Evolutionary conservation across 768 basidiomycete genomes (phyloP).

Genomic region (Boletus edulis): DNA sequence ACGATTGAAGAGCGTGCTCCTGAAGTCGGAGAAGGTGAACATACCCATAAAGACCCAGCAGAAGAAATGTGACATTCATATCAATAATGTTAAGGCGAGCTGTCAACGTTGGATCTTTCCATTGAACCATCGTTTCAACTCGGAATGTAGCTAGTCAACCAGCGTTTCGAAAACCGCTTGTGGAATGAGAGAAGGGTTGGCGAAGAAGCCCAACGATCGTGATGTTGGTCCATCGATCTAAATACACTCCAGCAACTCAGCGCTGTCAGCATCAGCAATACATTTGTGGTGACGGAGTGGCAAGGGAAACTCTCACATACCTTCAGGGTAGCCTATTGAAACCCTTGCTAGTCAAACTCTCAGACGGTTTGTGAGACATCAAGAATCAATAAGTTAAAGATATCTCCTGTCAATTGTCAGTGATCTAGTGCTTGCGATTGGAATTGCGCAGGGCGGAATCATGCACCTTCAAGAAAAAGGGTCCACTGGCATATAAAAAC

Average conservation of each 20-base stretch:
- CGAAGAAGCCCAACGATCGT: background rate
- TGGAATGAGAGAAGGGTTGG: background rate
- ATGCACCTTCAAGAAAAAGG: background rate
- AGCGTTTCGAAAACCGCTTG: background rate
- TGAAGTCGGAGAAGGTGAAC: background rate
- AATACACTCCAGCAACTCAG: background rate
- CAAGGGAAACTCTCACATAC: slow-evolving; percentile 6
- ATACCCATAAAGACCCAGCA: slow-evolving; percentile 25
- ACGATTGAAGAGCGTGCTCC: background rate
- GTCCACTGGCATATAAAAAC: background rate
- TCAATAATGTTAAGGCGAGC: background rate
- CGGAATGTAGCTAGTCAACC: background rate
- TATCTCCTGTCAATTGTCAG: too few relatives aligned
- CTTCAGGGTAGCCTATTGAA: background rate
- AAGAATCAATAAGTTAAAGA: background rate
- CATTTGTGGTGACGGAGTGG: background rate
- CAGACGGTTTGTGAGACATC: background rate
- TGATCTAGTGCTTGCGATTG: too few relatives aligned
- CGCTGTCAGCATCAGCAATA: background rate
- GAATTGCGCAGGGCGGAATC: background rate
- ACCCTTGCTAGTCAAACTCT: background rate
- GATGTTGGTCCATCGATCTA: background rate
- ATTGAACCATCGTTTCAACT: slow-evolving; percentile 19
- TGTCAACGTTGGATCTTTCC: slow-evolving; percentile 8
- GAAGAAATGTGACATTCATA: slow-evolving; percentile 13